Conservation (phyloP, 2,329 filamentous ascomycete species). For the Colletotrichum viniferum region DNA sequence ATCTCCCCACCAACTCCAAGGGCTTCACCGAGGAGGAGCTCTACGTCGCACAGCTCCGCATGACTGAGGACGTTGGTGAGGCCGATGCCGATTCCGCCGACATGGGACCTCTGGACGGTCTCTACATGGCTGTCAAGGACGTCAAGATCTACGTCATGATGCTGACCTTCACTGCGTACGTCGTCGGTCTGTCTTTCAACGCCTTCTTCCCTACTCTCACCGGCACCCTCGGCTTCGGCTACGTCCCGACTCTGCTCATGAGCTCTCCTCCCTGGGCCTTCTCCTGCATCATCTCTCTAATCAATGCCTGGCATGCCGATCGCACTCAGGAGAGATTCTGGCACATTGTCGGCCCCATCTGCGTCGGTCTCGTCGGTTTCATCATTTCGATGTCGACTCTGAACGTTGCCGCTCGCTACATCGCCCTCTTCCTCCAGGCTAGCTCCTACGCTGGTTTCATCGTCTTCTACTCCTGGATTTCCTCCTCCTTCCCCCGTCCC, state of each 20-base stretch:
- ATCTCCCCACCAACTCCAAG: slow-evolving; percentile 58
- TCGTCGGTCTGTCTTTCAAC: slow-evolving; percentile 62
- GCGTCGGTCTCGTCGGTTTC: slow-evolving; percentile 60
- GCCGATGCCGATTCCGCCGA: slow-evolving; percentile 55
- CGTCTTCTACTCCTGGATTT: slow-evolving; percentile 64
- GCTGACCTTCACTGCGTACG: slow-evolving; percentile 64
- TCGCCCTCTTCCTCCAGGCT: slow-evolving; percentile 65
- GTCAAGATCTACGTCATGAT: slow-evolving; percentile 68
- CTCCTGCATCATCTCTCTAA: slow-evolving; percentile 59
- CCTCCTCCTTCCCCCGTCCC: slow-evolving; percentile 60
- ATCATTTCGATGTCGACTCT: slow-evolving; percentile 63
- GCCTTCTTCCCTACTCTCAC: slow-evolving; percentile 63
- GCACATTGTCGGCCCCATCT: slow-evolving; percentile 60
- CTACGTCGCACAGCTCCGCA: slow-evolving; percentile 57
- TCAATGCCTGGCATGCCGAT: slow-evolving; percentile 61
- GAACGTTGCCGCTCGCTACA: slow-evolving; percentile 61
- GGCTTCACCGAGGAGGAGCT: slow-evolving; percentile 66
- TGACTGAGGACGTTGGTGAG: slow-evolving; percentile 63
- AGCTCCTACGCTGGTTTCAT: slow-evolving; percentile 61
- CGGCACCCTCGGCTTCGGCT: slow-evolving; percentile 54
- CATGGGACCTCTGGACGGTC: slow-evolving; percentile 56
- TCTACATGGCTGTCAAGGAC: slow-evolving; percentile 65
- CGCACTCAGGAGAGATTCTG: slow-evolving; percentile 61
- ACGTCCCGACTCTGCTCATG: slow-evolving; percentile 59
- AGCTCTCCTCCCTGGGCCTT: slow-evolving; percentile 64